phyloP scores from a whole-genome alignment of 306 rosid species.

The Morella rubra region DNA sequence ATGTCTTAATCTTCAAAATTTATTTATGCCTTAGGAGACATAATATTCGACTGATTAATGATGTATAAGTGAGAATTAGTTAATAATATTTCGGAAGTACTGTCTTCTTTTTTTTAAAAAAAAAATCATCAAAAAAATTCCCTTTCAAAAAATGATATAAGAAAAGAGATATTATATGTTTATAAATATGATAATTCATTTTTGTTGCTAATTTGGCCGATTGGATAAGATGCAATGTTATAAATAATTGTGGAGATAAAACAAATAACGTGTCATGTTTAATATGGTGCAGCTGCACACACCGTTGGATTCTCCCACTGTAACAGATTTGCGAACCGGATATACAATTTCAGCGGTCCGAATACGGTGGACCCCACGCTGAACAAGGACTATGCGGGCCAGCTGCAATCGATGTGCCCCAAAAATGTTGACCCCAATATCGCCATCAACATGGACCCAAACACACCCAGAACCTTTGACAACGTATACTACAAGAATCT shows the following conservation, averaged over 20 bases:
- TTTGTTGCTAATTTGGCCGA: no score
- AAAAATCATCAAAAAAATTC: no score
- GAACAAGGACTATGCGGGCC: constrained; percentile 33
- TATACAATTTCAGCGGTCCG: constrained; percentile 43
- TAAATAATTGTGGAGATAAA: not conserved
- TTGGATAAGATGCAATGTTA: no score
- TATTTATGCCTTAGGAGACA: no score
- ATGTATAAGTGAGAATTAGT: no score
- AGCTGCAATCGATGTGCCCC: constrained; percentile 57
- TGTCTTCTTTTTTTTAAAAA: no score
- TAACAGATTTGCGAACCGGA: constrained; percentile 43
- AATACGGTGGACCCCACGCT: constrained; percentile 53
- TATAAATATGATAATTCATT: no score
- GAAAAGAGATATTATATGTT: no score
- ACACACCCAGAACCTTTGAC: constrained; percentile 58
- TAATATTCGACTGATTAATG: no score
- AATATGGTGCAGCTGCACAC: constrained; percentile 60
- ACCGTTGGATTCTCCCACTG: constrained; percentile 82
- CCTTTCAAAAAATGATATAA: no score
- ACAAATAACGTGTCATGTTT: not conserved
- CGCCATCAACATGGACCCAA: constrained; percentile 83
- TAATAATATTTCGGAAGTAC: no score
- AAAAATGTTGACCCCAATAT: constrained; percentile 55
- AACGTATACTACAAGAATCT: constrained; percentile 63
- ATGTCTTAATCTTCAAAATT: no score